These are phyloP conservation scores for Sordariomycetes sp. DNA, from an alignment of 2,329 filamentous ascomycete species.

Conservation along the genomic window DNA sequence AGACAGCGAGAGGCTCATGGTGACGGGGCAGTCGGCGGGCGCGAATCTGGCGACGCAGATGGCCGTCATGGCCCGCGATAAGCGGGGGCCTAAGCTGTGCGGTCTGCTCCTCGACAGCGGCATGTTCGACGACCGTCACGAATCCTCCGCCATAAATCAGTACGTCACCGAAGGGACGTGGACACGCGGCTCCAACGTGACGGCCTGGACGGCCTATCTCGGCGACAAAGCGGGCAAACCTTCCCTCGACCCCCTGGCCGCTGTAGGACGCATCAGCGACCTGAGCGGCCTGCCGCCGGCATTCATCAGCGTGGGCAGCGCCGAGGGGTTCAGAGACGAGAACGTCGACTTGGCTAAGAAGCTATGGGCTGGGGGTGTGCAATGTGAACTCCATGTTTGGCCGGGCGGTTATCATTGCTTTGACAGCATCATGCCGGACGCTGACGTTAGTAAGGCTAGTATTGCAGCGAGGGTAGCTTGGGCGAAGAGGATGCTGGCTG, in stretches of 20 bases:
- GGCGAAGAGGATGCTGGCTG: slow-evolving; percentile 5
- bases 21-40: slow-evolving; percentile 33
- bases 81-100: slow-evolving; percentile 19
- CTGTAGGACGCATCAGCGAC: slow-evolving; percentile 19
- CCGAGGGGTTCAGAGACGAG: slow-evolving; percentile 34
- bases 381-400: slow-evolving; percentile 32
- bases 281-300: slow-evolving; percentile 28
- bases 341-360: slow-evolving; percentile 26
- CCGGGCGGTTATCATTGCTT: slow-evolving; percentile 30
- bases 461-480: slow-evolving; percentile 8
- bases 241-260: slow-evolving; percentile 22
- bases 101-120: slow-evolving; percentile 32
- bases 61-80: slow-evolving; percentile 26
- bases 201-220: slow-evolving; percentile 30
- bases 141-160: slow-evolving; percentile 18
- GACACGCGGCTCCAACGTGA: slow-evolving; percentile 25
- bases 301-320: slow-evolving; percentile 32
- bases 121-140: slow-evolving; percentile 35
- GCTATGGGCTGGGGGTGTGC: slow-evolving; percentile 29
- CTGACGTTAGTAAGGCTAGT: slow-evolving; percentile 6
- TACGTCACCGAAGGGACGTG: slow-evolving; percentile 23
- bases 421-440: slow-evolving; percentile 14
- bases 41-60: slow-evolving; percentile 28
- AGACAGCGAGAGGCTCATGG: slow-evolving; percentile 25
- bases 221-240: slow-evolving; percentile 22